Evolutionary conservation across 177 flowering plant genomes (phyloP).

Genomic region (Tripterygium wilfordii): DNA sequence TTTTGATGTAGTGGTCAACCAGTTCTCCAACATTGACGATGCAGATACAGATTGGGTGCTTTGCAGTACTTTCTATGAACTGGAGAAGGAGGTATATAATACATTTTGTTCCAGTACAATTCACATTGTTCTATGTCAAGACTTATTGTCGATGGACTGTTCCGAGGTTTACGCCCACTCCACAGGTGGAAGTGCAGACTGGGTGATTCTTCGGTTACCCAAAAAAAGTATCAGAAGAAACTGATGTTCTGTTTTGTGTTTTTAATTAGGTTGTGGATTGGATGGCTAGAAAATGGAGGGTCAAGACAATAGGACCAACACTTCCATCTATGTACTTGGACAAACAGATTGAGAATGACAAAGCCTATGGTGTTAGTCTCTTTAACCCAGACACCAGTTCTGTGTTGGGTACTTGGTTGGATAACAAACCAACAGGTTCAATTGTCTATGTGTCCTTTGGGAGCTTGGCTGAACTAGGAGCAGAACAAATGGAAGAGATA

Average conservation of each 20-base stretch:
- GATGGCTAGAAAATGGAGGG: neutral
- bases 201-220: too few relatives aligned
- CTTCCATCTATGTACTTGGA: conserved; percentile 22
- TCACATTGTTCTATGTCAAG: too few relatives aligned
- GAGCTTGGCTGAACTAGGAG: conserved; percentile 9
- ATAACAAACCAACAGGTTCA: conserved; percentile 5
- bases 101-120: too few relatives aligned
- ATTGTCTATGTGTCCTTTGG: conserved; percentile 31
- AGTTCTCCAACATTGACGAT: conserved; percentile 15
- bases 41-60: conserved; percentile 17
- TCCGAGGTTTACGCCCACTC: too few relatives aligned
- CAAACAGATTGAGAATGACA: conserved; percentile 12
- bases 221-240: neutral
- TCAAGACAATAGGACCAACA: conserved; percentile 21
- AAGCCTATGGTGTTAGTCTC: conserved; percentile 13
- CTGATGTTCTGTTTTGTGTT: neutral
- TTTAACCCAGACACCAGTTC: conserved; percentile 1
- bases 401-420: conserved; percentile 16
- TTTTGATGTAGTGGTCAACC: conserved; percentile 4
- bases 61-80: conserved; percentile 7
- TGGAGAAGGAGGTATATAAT: conserved; percentile 17
- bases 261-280: conserved; percentile 13
- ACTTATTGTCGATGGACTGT: too few relatives aligned
- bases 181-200: too few relatives aligned
- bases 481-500: conserved; percentile 21